phyloP scores from a whole-genome alignment of 352 stramenopile genomes.

The Hyphochytrium catenoides region DNA sequence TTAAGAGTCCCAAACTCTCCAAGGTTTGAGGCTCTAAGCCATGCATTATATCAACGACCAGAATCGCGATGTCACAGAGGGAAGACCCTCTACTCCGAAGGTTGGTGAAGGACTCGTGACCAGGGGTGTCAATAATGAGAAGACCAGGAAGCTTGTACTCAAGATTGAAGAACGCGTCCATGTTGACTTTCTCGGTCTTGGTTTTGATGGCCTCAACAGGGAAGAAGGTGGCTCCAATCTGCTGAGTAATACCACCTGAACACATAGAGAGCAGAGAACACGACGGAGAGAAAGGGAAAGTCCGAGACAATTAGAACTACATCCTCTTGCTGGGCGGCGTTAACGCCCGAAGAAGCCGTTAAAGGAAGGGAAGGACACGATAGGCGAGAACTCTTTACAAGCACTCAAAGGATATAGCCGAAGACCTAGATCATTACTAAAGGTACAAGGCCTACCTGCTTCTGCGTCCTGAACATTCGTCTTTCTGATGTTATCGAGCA shows the following conservation, averaged over 20 bases:
- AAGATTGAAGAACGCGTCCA: slow-evolving; percentile 40
- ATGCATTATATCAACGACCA: slow-evolving; percentile 99
- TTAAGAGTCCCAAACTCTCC: slow-evolving; percentile 92
- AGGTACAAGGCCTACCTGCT: slow-evolving; percentile 11
- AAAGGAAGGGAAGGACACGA: too few species aligned
- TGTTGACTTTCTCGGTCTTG: slow-evolving; percentile 39
- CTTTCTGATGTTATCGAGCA: slow-evolving; percentile 97
- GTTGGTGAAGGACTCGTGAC: slow-evolving; percentile 99
- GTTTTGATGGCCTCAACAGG: slow-evolving; percentile 69
- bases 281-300: too few species aligned
- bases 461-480: slow-evolving; percentile 91
- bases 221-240: slow-evolving; percentile 89
- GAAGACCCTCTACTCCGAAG: slow-evolving; percentile 84
- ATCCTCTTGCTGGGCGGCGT: too few species aligned
- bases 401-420: too few species aligned
- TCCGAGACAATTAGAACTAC: too few species aligned
- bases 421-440: too few species aligned
- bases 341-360: too few species aligned
- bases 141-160: slow-evolving; percentile 72
- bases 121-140: slow-evolving; percentile 96
- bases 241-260: slow-evolving; percentile 98
- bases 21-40: slow-evolving; percentile 96
- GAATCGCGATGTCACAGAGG: slow-evolving; percentile 96
- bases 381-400: too few species aligned
- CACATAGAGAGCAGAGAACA: too few species aligned